Evolutionary conservation across 208 protist genomes (phyloP), one percentile per base, ranked within the genome.

Genomic region (Acanthamoeba healyi): DNA sequence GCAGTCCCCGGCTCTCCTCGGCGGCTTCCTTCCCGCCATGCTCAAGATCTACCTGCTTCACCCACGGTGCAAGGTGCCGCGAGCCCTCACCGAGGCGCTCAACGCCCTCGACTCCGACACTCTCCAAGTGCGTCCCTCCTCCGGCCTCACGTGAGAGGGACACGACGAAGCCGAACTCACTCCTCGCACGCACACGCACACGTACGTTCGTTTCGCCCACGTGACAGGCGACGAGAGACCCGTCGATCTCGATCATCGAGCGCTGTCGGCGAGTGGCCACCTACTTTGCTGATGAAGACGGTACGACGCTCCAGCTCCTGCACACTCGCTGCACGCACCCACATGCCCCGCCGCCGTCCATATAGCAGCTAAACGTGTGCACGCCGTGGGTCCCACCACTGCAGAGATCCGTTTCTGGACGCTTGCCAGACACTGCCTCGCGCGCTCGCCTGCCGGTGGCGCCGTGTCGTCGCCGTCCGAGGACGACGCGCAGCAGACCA

Each of bases 371-470:
- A n/a, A n/a, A n/a, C n/a, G n/a, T n/a, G n/a, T n/a, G n/a, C n/a
- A n/a, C n/a, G n/a, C n/a, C n/a, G n/a, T n/a, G n/a, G n/a, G n/a
- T n/a, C n/a, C n/a, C n/a, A n/a, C n/a, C n/a, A n/a, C 3, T 61
- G 19, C 44, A 88, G 81, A 88, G 14, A 42, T 88, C 15, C 44
- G 81, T 6, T 88, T 88, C 54, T 88, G 81, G 81, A 88, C 81
- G 38, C 81, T 88, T 40, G 81, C 81, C 29, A 24, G 42, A 9
- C 49, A 88, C 32, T 65, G 56, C 34, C 29, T 58, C 10, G 29
- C 77, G 5, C 14, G 10, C 3, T 38, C 44, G 40, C 44, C 29
- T 26, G 10, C 26, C 3, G 32, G 9, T 19, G n/a, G 1, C 32
- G n/a, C n/a, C 81, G 29, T 15, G 17, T 63, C 44, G 38, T 58